phyloP scores from a whole-genome alignment of 306 rosid genomes.

The Cicer bijugum region DNA sequence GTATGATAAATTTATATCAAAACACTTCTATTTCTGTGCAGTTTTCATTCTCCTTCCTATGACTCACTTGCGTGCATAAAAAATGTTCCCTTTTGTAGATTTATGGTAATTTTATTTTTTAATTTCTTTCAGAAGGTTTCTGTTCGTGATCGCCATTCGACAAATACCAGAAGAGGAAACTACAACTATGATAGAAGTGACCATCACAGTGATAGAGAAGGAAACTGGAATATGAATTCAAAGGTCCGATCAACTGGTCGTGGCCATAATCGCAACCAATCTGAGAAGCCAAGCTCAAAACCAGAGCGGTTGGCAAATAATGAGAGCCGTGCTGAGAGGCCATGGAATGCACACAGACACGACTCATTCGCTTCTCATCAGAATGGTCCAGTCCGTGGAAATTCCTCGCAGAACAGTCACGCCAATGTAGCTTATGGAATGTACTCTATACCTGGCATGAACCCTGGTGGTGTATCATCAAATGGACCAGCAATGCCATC shows the following conservation, averaged over 20 bases:
- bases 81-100: constrained; percentile 25
- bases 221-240: constrained; percentile 76
- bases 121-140: constrained; percentile 71
- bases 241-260: constrained; percentile 77
- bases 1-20: constrained; percentile 61
- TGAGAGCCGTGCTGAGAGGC: constrained; percentile 78
- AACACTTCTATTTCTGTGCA: constrained; percentile 6
- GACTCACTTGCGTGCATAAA: background rate
- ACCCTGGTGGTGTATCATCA: constrained; percentile 68
- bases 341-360: constrained; percentile 81
- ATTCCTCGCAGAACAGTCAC: constrained; percentile 60
- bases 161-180: constrained; percentile 76
- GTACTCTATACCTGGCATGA: constrained; percentile 77
- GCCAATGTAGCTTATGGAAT: constrained; percentile 73
- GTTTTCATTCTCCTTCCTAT: background rate
- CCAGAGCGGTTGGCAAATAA: constrained; percentile 64
- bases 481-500: constrained; percentile 80
- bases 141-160: constrained; percentile 71
- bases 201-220: constrained; percentile 86
- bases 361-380: constrained; percentile 62
- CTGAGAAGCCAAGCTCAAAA: constrained; percentile 68
- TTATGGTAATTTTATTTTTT: background rate
- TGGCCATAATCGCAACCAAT: constrained; percentile 69
- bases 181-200: constrained; percentile 77
- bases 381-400: constrained; percentile 80